Conservation (phyloP, 2,329 filamentous ascomycete species). For the Furcasterigmium sp. region DNA sequence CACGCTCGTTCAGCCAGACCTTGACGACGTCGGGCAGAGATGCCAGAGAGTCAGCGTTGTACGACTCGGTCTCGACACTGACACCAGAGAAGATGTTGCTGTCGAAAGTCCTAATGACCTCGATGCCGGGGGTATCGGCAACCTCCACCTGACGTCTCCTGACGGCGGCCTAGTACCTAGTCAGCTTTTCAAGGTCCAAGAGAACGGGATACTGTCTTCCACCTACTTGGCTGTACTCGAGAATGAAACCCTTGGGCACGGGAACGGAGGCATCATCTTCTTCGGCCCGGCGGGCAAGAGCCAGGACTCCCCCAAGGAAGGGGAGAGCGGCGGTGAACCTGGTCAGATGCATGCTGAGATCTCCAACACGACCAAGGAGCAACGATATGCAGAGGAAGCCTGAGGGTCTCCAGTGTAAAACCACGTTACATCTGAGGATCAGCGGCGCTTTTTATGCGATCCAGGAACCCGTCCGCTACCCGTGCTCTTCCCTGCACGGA, state of each 20-base stretch:
- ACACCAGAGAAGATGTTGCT: conserved; percentile 28
- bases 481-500: no score
- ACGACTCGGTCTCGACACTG: conserved; percentile 22
- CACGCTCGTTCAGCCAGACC: conserved; percentile 22
- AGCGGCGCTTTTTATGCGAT: background rate
- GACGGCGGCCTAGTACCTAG: background rate
- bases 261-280: conserved; percentile 1
- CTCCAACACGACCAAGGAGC: background rate
- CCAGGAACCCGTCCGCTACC: no score
- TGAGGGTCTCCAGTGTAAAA: background rate
- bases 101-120: conserved; percentile 5
- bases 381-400: background rate
- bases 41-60: conserved; percentile 25
- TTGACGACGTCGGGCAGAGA: conserved; percentile 26
- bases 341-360: conserved; percentile 2
- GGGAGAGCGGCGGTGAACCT: conserved; percentile 3
- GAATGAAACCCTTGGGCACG: conserved; percentile 7
- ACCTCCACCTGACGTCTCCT: conserved; percentile 3
- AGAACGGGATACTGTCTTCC: no score
- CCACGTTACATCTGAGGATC: background rate
- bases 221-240: conserved; percentile 8
- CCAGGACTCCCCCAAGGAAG: conserved; percentile 1
- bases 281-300: conserved; percentile 3
- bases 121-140: background rate
- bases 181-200: no score